Percentiles rank a stretch among this genome's conserved stretches.
Conservation (phyloP, 2,329 filamentous ascomycete genomes). For the Aspergillus latus region DNA sequence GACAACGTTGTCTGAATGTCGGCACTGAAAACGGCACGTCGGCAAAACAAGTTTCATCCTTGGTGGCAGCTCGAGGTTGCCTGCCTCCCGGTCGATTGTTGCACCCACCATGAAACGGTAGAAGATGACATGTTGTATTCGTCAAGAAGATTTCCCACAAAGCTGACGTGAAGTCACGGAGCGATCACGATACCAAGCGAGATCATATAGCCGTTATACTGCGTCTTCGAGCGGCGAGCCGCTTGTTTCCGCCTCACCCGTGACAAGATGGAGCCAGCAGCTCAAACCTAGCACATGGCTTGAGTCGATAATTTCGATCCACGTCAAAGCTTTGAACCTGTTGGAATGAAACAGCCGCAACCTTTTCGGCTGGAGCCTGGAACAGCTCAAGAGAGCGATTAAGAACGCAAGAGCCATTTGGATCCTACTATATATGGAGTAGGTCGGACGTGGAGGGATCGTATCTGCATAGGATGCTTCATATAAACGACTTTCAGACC, state of each 20-base stretch:
- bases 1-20: neutral
- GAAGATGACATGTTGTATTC: neutral
- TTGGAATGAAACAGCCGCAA: slow-evolving; percentile 6
- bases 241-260: neutral
- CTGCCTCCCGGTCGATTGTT: neutral
- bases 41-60: slow-evolving; percentile 1
- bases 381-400: neutral
- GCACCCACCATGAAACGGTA: neutral
- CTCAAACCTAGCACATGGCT: neutral
- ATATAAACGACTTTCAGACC: neutral
- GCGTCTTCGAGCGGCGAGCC: neutral
- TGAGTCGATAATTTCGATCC: neutral
- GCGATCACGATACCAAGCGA: neutral
- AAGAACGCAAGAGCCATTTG: no score
- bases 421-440: no score
- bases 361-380: neutral
- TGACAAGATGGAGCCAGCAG: neutral
- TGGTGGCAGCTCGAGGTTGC: no score
- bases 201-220: neutral
- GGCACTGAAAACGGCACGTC: neutral
- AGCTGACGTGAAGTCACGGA: neutral
- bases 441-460: neutral
- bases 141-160: neutral
- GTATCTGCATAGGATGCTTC: neutral
- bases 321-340: neutral